Evolutionary conservation across 2,329 filamentous ascomycete genomes (phyloP).

Genomic region (Raffaelea albimanens): DNA sequence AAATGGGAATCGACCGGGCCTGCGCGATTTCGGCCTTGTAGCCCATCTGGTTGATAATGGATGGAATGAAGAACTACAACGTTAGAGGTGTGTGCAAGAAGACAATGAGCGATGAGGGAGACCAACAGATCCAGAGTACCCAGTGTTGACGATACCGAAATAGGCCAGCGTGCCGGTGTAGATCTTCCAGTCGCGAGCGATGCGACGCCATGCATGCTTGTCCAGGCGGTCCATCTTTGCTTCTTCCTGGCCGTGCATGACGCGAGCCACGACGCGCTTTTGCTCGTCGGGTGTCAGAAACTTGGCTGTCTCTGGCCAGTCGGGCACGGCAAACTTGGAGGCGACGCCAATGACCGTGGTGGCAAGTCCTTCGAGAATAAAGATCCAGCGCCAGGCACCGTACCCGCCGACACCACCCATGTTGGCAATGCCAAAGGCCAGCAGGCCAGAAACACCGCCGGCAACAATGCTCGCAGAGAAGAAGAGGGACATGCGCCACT

Average conservation of each 20-base stretch:
- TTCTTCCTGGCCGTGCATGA: neutral
- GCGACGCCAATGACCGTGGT: neutral
- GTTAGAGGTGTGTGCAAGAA: neutral
- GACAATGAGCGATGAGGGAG: neutral
- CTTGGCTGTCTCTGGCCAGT: neutral
- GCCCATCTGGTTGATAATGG: constrained; percentile 26
- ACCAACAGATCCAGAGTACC: neutral
- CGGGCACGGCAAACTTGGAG: neutral
- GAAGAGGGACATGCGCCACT: constrained; percentile 26
- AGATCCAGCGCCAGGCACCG: neutral
- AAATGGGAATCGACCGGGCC: constrained; percentile 26
- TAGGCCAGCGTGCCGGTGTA: neutral
- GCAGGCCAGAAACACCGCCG: neutral
- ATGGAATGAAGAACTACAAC: constrained; percentile 25
- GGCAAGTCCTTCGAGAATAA: neutral
- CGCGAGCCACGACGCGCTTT: neutral
- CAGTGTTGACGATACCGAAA: neutral
- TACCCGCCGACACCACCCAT: neutral
- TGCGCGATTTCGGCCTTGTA: constrained; percentile 24
- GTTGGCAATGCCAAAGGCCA: neutral
- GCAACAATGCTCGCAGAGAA: neutral
- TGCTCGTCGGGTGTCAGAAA: neutral
- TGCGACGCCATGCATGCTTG: neutral
- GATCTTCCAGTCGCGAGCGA: neutral
- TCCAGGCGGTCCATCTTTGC: neutral